phyloP scores from a whole-genome alignment of 768 basidiomycete genomes.

The Hygrocybe coccinea region DNA sequence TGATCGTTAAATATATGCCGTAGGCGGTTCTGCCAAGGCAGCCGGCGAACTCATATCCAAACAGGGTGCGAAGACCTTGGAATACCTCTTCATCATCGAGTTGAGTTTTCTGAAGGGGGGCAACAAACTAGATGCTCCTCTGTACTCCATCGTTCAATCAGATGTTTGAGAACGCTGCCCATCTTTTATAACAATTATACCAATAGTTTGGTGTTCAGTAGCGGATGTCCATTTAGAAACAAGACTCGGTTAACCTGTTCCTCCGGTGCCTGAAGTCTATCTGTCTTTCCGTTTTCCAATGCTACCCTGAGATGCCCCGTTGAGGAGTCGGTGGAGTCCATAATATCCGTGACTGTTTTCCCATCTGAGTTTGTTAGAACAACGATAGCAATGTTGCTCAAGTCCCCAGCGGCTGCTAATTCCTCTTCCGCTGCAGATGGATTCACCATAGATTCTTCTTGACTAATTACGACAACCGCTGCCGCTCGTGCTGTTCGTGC shows the following conservation, averaged over 20 bases:
- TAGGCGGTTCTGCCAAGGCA: slow-evolving; percentile 90
- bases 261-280: slow-evolving; percentile 25
- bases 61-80: slow-evolving; percentile 78
- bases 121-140: slow-evolving; percentile 76
- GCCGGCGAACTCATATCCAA: slow-evolving; percentile 84
- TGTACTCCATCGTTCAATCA: slow-evolving; percentile 82
- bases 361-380: slow-evolving; percentile 54
- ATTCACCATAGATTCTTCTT: slow-evolving; percentile 55
- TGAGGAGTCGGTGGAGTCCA: slow-evolving; percentile 46
- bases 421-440: slow-evolving; percentile 62
- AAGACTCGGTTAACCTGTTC: slow-evolving; percentile 46
- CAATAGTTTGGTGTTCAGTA: slow-evolving; percentile 71
- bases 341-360: slow-evolving; percentile 48
- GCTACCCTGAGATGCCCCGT: slow-evolving; percentile 49
- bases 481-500: slow-evolving; percentile 69
- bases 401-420: slow-evolving; percentile 49
- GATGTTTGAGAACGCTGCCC: slow-evolving; percentile 45
- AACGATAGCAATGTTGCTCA: slow-evolving; percentile 56
- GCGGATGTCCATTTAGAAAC: slow-evolving; percentile 71
- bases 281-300: slow-evolving; percentile 39
- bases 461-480: slow-evolving; percentile 72
- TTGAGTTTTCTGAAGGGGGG: slow-evolving; percentile 68
- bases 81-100: slow-evolving; percentile 94
- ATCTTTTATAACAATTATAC: slow-evolving; percentile 33
- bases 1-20: slow-evolving; percentile 4